phyloP scores from a whole-genome alignment of 2,329 filamentous ascomycete species.

The Chaetothyriales sp. region DNA sequence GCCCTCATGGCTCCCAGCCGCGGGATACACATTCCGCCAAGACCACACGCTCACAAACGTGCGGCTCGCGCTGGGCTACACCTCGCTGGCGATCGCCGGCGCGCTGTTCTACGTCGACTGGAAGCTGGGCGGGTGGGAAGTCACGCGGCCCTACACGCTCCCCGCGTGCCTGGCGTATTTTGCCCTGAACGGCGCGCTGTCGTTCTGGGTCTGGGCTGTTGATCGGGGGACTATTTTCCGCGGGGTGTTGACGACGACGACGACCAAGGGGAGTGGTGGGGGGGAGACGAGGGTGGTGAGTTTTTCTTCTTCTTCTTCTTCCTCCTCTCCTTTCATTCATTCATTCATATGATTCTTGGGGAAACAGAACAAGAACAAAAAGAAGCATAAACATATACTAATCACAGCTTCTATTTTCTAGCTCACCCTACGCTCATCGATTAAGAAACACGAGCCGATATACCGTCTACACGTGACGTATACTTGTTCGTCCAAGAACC shows the following conservation, averaged over 20 bases:
- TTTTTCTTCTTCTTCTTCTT: not conserved
- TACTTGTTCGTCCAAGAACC: conserved; percentile 23
- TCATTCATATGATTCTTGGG: no score
- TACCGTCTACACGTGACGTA: conserved; percentile 57
- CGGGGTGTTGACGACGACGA: conserved; percentile 41
- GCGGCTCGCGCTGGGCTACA: conserved; percentile 68
- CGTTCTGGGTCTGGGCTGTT: conserved; percentile 69
- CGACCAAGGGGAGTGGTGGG: no score
- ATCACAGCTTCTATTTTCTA: conserved; percentile 22
- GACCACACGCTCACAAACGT: conserved; percentile 68
- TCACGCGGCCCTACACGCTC: conserved; percentile 66
- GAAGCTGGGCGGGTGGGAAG: conserved; percentile 66
- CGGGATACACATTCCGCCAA: conserved; percentile 51
- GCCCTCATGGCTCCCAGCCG: conserved; percentile 35
- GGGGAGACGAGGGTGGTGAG: not conserved
- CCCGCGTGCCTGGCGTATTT: conserved; percentile 68
- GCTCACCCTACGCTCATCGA: conserved; percentile 57
- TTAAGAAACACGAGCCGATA: conserved; percentile 63
- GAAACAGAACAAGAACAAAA: no score
- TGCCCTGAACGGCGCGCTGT: conserved; percentile 59
- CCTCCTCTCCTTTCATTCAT: not conserved
- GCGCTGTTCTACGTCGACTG: conserved; percentile 86
- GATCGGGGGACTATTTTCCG: conserved; percentile 73
- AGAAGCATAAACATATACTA: no score
- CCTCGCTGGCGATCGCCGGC: conserved; percentile 62